Evolutionary conservation across 2,329 filamentous ascomycete genomes (phyloP), one percentile per base, ranked within the genome.

Genomic region (Hymenoscyphus fraxineus): DNA sequence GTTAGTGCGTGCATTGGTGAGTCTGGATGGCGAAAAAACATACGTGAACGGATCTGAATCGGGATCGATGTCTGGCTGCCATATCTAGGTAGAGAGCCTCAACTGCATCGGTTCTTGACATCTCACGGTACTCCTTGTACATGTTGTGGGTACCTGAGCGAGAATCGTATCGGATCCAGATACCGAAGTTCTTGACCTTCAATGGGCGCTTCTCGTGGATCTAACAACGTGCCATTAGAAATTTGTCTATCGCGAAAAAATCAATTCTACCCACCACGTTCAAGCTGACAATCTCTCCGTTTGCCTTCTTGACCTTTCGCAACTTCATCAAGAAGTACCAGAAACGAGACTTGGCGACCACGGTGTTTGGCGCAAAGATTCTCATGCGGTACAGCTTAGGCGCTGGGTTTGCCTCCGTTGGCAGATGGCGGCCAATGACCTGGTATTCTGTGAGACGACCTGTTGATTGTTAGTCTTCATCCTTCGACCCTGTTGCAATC

Each of bases 81-180:
- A 99, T 98, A 86, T 99, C 95, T 83, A 95, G 91, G 90, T 99
- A 99, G 80, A 99, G 88, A 75, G 94, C 84, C 84, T 98, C 91
- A 78, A 98, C 94, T 73, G 95, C 95, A 75, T 95, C 94, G 78
- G 90, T 91, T 82, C 95, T 88, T 80, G 91, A 94, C 88, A 98
- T 91, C 88, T 98, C 95, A 80, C 95, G 92, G 91, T 97, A 98
- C 90, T 99, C 95, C 90, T 98, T 98, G 92, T 99, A 99, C 95
- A 99, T 99, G 91, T 99, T 99, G 93, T 99, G 95, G 77, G 95
- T 99, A 77, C 95, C 95, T 77, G 95, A 98, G 83, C 95, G 94
- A 70, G 96, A 99, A 85, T 99, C 94, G 86, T 99, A 99, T 80
- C 96, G 93, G 85, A 99, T 90, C 96, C 96, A 99, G 88, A 99